phyloP scores from a whole-genome alignment of 78 protist species.

The Dictyostelium citrinum region DNA sequence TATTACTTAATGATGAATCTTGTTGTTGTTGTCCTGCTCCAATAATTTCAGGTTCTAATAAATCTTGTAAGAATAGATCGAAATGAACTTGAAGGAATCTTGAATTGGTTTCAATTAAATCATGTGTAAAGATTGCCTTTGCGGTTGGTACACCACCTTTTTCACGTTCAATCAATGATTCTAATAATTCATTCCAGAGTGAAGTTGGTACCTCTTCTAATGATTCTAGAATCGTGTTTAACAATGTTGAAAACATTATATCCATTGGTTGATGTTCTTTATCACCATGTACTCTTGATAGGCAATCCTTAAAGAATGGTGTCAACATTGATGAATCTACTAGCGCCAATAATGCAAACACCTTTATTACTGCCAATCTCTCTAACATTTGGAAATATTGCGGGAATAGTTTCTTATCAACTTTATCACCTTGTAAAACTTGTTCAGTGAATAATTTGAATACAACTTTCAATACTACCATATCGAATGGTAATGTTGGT shows the following conservation, averaged over 20 bases:
- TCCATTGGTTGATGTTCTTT: not conserved
- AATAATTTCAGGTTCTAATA: not conserved
- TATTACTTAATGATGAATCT: not conserved
- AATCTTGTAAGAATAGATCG: not conserved
- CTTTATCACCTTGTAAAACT: not conserved
- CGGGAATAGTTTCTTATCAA: conserved; percentile 15
- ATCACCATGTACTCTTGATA: not conserved
- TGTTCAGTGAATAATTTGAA: not conserved
- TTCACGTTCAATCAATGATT: conserved; percentile 7
- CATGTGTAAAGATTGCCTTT: conserved; percentile 3
- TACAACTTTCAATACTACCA: not conserved
- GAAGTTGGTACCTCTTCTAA: not conserved
- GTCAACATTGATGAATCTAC: not conserved
- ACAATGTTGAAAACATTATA: not conserved
- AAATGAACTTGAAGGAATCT: not conserved
- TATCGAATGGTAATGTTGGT: conserved; percentile 40
- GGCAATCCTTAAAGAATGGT: not conserved
- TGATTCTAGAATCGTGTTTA: conserved; percentile 6
- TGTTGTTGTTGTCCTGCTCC: not conserved
- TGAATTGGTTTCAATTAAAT: not conserved
- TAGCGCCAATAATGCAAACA: conserved; percentile 16
- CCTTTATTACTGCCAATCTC: conserved; percentile 6
- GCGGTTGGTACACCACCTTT: not conserved
- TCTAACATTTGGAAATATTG: conserved; percentile 46
- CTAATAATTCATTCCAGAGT: conserved; percentile 4